Percentiles rank a stretch among this genome's conserved stretches.
Conservation (phyloP, 2,329 filamentous ascomycete genomes). For the Cryphonectria radicalis region DNA sequence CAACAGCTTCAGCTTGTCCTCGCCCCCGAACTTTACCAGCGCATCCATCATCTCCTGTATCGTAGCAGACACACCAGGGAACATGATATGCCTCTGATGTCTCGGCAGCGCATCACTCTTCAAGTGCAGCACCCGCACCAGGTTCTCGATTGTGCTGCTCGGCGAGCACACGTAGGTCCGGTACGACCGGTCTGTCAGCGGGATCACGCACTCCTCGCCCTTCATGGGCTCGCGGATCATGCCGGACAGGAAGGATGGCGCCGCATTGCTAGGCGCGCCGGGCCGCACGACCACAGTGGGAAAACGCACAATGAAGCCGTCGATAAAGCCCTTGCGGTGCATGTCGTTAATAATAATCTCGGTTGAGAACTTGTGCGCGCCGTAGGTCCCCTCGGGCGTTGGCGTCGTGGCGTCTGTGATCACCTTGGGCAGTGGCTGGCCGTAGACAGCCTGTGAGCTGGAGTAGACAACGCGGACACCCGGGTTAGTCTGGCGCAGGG, state of each 20-base stretch:
- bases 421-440: slow-evolving; percentile 56
- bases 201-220: slow-evolving; percentile 57
- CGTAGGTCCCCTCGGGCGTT: slow-evolving; percentile 66
- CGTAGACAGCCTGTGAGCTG: slow-evolving; percentile 67
- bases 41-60: slow-evolving; percentile 66
- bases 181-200: slow-evolving; percentile 55
- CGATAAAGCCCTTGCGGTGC: slow-evolving; percentile 61
- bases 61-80: slow-evolving; percentile 61
- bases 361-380: slow-evolving; percentile 65
- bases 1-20: slow-evolving; percentile 56
- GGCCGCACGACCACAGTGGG: slow-evolving; percentile 66
- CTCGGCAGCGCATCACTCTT: slow-evolving; percentile 45
- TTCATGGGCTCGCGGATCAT: slow-evolving; percentile 67
- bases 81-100: slow-evolving; percentile 58
- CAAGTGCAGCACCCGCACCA: slow-evolving; percentile 50
- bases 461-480: slow-evolving; percentile 64
- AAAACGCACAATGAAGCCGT: slow-evolving; percentile 61
- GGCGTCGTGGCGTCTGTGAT: slow-evolving; percentile 57
- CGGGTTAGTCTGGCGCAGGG: slow-evolving; percentile 52
- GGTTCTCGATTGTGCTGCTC: slow-evolving; percentile 55
- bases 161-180: slow-evolving; percentile 60
- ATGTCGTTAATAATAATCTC: slow-evolving; percentile 68
- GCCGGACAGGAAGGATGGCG: slow-evolving; percentile 66
- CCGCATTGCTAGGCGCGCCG: slow-evolving; percentile 62
- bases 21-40: slow-evolving; percentile 58